phyloP scores from a whole-genome alignment of 345 rosid species.

The Citrus glauca region DNA sequence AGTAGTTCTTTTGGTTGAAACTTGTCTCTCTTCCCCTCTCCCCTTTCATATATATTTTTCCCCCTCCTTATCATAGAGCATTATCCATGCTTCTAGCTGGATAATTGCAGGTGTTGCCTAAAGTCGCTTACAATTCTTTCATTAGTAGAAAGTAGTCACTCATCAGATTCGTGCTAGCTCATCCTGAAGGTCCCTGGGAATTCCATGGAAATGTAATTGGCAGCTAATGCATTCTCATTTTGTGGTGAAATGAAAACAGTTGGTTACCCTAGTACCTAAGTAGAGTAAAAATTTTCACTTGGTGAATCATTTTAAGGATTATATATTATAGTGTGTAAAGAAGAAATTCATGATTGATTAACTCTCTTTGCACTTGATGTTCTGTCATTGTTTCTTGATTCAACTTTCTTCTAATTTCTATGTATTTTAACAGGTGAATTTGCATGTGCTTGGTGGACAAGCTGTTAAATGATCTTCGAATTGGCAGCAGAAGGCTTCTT shows the following conservation, averaged over 20 bases:
- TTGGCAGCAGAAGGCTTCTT: neutral
- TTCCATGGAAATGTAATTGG: neutral
- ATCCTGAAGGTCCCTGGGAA: neutral
- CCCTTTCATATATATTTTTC: neutral
- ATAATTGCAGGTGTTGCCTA: neutral
- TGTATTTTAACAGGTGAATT: constrained; percentile 7
- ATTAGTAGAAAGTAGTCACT: neutral
- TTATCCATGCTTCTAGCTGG: neutral
- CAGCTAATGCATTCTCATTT: neutral
- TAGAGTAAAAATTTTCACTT: neutral
- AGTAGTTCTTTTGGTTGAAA: neutral
- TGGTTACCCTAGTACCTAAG: neutral
- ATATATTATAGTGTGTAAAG: neutral
- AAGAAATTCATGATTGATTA: neutral
- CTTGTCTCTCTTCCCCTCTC: neutral
- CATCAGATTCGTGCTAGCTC: neutral
- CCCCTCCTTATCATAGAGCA: neutral
- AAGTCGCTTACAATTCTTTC: neutral
- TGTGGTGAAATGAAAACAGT: neutral
- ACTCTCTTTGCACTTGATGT: neutral
- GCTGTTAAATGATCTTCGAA: neutral
- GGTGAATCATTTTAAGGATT: neutral
- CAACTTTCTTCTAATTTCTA: neutral
- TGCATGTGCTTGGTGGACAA: neutral
- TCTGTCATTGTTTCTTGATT: neutral